These are phyloP conservation scores for Paramecium tetraurelia DNA, from an alignment of 73 alveolate species.

Conservation along the genomic window DNA sequence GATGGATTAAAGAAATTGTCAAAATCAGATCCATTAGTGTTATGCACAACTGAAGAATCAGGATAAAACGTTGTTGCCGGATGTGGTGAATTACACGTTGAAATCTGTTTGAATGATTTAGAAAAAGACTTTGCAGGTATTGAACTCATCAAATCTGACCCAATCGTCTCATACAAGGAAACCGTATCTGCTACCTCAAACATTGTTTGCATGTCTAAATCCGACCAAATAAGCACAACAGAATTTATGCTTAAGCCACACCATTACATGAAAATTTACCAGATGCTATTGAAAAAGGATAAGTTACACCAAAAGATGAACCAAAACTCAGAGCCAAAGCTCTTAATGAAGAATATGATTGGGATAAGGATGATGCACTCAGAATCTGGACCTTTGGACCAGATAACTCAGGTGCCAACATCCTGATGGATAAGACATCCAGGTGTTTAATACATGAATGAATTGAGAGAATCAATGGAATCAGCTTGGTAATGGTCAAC, in stretches of 20 bases:
- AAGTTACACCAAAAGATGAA: conserved; percentile 76
- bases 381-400: conserved; percentile 91
- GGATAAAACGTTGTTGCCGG: conserved; percentile 91
- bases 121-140: conserved; percentile 69
- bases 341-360: conserved; percentile 87
- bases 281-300: conserved; percentile 78
- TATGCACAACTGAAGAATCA: conserved; percentile 74
- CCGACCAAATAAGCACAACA: conserved; percentile 91
- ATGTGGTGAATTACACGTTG: conserved; percentile 92
- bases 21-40: conserved; percentile 87
- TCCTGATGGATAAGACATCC: conserved; percentile 76
- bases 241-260: conserved; percentile 72
- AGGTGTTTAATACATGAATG: conserved; percentile 67
- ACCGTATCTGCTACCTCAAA: conserved; percentile 72
- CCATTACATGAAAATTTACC: conserved; percentile 81
- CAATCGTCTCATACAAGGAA: conserved; percentile 89
- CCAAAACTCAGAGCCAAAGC: conserved; percentile 91
- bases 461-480: conserved; percentile 81
- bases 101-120: conserved; percentile 81
- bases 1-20: conserved; percentile 90
- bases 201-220: conserved; percentile 84
- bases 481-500: conserved; percentile 86
- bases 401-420: conserved; percentile 82
- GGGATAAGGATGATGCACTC: conserved; percentile 80
- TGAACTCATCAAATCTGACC: conserved; percentile 79